phyloP scores from a whole-genome alignment of 305 asterid genomes.

The Solanum hybrid region DNA sequence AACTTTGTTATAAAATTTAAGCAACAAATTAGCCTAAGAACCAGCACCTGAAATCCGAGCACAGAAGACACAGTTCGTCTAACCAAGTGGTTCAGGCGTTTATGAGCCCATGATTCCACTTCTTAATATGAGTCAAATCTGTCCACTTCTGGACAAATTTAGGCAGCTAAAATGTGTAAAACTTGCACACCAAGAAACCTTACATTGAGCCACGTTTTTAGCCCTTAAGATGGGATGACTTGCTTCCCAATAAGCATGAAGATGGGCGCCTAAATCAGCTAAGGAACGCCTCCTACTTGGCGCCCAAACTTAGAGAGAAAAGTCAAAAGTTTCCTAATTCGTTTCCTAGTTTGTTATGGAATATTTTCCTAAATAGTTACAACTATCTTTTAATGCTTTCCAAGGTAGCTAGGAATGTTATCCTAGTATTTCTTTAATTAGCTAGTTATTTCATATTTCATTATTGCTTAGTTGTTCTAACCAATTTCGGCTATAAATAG shows the following conservation, averaged over 20 bases:
- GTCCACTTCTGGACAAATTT: not conserved
- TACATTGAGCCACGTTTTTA: not conserved
- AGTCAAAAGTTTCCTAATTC: not conserved
- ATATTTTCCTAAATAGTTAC: not conserved
- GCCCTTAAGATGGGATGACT: not conserved
- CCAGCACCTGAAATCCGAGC: not conserved
- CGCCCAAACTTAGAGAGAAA: not conserved
- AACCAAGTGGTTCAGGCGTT: not conserved
- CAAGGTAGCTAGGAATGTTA: not conserved
- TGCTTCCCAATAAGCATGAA: not conserved
- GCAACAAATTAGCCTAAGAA: not conserved
- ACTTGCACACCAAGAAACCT: not conserved
- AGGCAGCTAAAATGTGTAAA: not conserved
- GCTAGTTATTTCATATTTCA: not conserved
- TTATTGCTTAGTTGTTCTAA: not conserved
- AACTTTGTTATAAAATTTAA: not conserved
- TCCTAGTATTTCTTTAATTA: not conserved
- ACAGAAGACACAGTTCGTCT: not conserved
- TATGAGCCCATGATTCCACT: not conserved
- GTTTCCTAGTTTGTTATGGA: not conserved
- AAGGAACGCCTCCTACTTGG: not conserved
- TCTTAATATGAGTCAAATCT: not conserved
- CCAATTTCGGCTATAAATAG: not conserved
- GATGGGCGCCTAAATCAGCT: not conserved
- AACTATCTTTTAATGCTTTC: not conserved